Conservation (phyloP, 768 basidiomycete genomes). For the Termitomyces sp. region DNA sequence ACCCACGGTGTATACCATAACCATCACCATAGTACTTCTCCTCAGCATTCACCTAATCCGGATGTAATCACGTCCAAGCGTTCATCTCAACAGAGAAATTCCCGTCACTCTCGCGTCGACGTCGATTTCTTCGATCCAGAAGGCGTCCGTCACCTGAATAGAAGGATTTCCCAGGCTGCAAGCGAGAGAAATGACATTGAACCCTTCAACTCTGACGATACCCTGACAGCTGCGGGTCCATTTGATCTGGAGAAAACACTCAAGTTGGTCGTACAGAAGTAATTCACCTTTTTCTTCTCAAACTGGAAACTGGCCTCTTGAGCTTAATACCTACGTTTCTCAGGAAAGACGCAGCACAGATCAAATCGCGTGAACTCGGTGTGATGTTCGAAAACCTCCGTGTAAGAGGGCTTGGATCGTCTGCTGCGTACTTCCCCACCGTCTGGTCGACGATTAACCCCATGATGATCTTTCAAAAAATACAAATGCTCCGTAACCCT, state of each 20-base stretch:
- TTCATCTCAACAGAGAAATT: slow-evolving; percentile 3
- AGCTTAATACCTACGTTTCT: not conserved
- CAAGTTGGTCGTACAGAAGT: slow-evolving; percentile 27
- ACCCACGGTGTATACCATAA: not conserved
- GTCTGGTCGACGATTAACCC: slow-evolving; percentile 63
- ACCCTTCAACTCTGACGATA: slow-evolving; percentile 17
- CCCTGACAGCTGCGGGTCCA: slow-evolving; percentile 19
- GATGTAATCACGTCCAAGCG: not conserved
- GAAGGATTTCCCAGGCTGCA: slow-evolving; percentile 25
- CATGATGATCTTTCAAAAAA: slow-evolving; percentile 29
- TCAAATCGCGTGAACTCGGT: slow-evolving; percentile 43
- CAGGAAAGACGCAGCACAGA: slow-evolving; percentile 10
- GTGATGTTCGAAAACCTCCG: slow-evolving; percentile 54
- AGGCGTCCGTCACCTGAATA: slow-evolving; percentile 37
- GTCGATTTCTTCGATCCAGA: slow-evolving; percentile 50
- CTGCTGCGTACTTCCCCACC: slow-evolving; percentile 48
- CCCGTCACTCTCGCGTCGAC: slow-evolving; percentile 27
- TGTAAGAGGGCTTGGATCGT: slow-evolving; percentile 54
- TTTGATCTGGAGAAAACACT: slow-evolving; percentile 34
- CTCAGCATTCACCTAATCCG: not conserved
- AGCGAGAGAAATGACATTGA: not conserved
- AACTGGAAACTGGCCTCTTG: not conserved
- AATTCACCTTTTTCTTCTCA: not conserved
- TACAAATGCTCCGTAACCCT: slow-evolving; percentile 51
- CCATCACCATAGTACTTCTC: not conserved